Evolutionary conservation across 306 rosid species (phyloP).

Genomic region (Gastrolobium bilobum): DNA sequence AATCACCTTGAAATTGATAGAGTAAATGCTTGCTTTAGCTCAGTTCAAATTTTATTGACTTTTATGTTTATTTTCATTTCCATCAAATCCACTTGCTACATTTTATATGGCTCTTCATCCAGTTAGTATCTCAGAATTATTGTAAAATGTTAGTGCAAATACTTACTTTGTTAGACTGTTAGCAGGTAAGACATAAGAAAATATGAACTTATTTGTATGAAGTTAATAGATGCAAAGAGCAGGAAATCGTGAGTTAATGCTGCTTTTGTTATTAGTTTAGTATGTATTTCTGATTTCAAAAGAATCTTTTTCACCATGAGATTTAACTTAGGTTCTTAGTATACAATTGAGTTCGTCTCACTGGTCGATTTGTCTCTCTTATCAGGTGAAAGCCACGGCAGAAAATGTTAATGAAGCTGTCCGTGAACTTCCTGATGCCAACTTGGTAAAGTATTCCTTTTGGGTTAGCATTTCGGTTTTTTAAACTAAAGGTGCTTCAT

Average conservation of each 20-base stretch:
- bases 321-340: slow-evolving; percentile 16
- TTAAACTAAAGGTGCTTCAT: slow-evolving; percentile 9
- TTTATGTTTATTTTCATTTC: background rate
- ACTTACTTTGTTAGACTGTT: background rate
- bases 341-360: slow-evolving; percentile 1
- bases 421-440: slow-evolving; percentile 98
- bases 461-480: slow-evolving; percentile 49
- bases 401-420: slow-evolving; percentile 91
- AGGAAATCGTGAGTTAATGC: background rate
- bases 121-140: background rate
- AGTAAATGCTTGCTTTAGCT: background rate
- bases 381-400: slow-evolving; percentile 91
- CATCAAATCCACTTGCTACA: slow-evolving; percentile 8
- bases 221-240: background rate
- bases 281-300: background rate
- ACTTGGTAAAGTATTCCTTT: slow-evolving; percentile 89
- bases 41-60: background rate
- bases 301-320: background rate
- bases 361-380: slow-evolving; percentile 15
- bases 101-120: background rate
- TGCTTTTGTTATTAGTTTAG: background rate
- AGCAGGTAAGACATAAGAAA: background rate
- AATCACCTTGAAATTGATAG: background rate
- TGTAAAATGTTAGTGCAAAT: background rate
- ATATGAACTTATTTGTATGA: background rate